Percentiles rank a stretch among this genome's conserved stretches.
Conservation (phyloP, 208 protist species). For the Leishmania tarentolae region DNA sequence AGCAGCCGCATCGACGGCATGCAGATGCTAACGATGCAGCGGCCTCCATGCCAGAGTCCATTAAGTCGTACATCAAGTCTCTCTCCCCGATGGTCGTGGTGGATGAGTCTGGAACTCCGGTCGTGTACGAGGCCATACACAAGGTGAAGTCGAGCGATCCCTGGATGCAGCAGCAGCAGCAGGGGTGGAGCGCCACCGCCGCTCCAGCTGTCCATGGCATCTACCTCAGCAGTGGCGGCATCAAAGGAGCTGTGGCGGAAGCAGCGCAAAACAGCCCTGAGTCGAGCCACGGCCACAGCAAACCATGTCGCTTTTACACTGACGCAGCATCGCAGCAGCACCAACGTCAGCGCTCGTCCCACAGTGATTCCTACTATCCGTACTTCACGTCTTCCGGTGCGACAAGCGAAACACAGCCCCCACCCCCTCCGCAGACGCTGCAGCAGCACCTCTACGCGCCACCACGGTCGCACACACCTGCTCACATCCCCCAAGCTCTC, state of each 20-base stretch:
- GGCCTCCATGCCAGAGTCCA: background rate
- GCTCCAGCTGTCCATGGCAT: background rate
- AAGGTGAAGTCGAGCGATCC: background rate
- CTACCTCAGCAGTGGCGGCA: conserved; percentile 4
- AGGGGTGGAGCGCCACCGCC: background rate
- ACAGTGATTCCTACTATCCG: background rate
- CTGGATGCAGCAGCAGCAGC: conserved; percentile 2
- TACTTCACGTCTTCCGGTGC: conserved; percentile 8
- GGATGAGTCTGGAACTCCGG: background rate
- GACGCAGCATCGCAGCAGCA: background rate
- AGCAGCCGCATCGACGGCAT: conserved; percentile 1
- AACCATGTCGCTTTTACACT: background rate
- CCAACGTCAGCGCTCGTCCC: background rate
- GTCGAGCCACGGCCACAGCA: background rate
- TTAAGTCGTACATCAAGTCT: conserved; percentile 10
- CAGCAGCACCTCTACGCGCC: conserved; percentile 20
- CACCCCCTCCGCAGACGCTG: background rate
- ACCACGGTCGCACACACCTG: background rate
- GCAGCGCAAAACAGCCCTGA: background rate
- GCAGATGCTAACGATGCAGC: background rate
- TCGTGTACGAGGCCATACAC: conserved; percentile 9
- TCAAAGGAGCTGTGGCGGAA: background rate
- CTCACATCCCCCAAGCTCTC: background rate
- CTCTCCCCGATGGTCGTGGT: conserved; percentile 10
- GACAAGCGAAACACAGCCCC: conserved; percentile 3